These are phyloP conservation scores for Rhodamnia argentea DNA, from an alignment of 345 rosid species.

Conservation along the genomic window DNA sequence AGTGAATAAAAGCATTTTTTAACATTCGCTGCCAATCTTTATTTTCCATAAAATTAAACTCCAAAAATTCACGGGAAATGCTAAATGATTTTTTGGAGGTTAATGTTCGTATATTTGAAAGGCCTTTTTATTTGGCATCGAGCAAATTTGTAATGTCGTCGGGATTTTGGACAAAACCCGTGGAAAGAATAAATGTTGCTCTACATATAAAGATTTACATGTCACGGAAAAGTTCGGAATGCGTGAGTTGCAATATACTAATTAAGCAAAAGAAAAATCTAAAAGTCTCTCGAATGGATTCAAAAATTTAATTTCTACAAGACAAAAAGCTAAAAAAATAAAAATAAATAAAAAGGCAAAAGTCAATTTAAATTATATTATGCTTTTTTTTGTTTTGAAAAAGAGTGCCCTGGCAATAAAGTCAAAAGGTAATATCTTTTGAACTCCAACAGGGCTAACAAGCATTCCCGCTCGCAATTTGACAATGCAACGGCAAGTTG, in stretches of 20 bases:
- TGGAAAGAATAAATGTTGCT: background rate
- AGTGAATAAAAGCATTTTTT: background rate
- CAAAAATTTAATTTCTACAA: background rate
- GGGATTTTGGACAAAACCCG: background rate
- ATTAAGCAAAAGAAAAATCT: background rate
- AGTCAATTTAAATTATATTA: background rate
- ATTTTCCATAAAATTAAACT: background rate
- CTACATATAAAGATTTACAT: fast-evolving
- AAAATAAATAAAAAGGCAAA: fast-evolving
- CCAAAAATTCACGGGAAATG: background rate
- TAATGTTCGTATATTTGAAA: background rate
- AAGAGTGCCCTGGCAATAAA: no score
- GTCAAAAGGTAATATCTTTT: background rate
- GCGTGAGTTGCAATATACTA: fast-evolving
- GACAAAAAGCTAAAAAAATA: background rate
- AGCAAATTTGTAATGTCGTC: background rate
- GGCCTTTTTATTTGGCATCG: fast-evolving
- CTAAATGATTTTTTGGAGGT: background rate
- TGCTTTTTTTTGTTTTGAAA: background rate
- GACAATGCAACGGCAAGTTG: background rate
- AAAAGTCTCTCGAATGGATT: background rate
- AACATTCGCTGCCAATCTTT: background rate
- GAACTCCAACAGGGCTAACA: background rate
- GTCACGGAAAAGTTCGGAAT: background rate
- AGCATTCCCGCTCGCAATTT: background rate